phyloP scores from a whole-genome alignment of 306 rosid genomes.

The Cotoneaster glaucophyllus region DNA sequence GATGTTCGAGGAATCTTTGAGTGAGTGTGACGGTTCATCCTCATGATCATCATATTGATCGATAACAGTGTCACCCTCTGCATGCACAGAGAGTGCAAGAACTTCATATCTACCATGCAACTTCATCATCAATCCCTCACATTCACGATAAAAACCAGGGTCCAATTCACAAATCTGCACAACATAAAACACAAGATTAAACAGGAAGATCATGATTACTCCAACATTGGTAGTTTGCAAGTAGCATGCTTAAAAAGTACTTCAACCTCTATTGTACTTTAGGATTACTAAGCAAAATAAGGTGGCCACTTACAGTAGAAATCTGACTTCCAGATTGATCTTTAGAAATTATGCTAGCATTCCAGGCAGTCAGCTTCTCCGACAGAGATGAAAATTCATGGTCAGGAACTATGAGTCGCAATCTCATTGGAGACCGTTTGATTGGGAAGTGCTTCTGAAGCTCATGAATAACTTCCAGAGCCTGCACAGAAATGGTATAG shows the following conservation, averaged over 20 bases:
- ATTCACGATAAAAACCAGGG: conserved; percentile 75
- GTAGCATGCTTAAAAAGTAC: not conserved
- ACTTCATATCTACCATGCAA: conserved; percentile 82
- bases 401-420: conserved; percentile 53
- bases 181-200: not conserved
- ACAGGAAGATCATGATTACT: not conserved
- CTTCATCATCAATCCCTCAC: conserved; percentile 57
- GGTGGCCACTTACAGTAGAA: conserved; percentile 44
- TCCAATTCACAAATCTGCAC: conserved; percentile 70
- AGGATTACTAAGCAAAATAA: not conserved
- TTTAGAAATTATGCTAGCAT: conserved; percentile 50
- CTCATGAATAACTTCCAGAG: conserved; percentile 90
- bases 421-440: conserved; percentile 79
- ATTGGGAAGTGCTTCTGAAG: conserved; percentile 91
- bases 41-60: conserved; percentile 67
- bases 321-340: conserved; percentile 64
- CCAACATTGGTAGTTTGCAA: not conserved
- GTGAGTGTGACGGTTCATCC: conserved; percentile 25
- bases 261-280: not conserved
- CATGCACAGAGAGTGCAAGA: conserved; percentile 68
- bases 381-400: conserved; percentile 41
- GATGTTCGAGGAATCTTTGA: conserved; percentile 32
- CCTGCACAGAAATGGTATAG: conserved; percentile 43
- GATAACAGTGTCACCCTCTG: conserved; percentile 63
- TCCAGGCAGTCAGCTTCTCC: conserved; percentile 69